Percentiles rank a stretch among this genome's conserved stretches.
phyloP scores from a whole-genome alignment of 768 basidiomycete species.

The Tephrocybe sp. region DNA sequence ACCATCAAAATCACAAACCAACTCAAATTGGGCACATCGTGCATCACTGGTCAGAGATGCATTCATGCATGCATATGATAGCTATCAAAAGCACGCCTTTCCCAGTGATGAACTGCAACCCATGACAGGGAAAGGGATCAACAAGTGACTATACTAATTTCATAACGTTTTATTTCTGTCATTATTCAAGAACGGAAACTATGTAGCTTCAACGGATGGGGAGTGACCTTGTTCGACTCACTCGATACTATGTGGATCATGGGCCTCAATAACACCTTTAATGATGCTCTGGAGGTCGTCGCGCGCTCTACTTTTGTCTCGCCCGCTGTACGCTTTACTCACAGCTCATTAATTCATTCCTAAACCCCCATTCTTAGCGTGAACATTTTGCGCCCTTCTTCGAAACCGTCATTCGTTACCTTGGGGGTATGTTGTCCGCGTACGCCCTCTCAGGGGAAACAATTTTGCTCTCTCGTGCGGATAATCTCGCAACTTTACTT shows the following conservation, averaged over 20 bases:
- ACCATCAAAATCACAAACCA: not conserved
- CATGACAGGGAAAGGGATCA: constrained; percentile 40
- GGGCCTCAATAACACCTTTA: constrained; percentile 65
- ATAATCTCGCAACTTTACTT: constrained; percentile 68
- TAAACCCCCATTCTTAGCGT: constrained; percentile 14
- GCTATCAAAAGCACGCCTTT: constrained; percentile 49
- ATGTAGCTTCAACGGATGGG: constrained; percentile 71
- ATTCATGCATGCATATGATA: constrained; percentile 59
- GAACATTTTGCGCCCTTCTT: constrained; percentile 52
- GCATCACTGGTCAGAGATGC: constrained; percentile 54
- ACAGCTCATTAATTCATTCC: not conserved
- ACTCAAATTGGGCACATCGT: constrained; percentile 43
- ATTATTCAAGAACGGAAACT: not conserved
- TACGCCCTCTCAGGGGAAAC: constrained; percentile 70
- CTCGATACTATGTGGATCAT: constrained; percentile 84
- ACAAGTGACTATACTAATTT: constrained; percentile 52
- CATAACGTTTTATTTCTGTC: too few relatives aligned
- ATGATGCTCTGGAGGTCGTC: constrained; percentile 52
- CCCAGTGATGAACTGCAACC: constrained; percentile 60
- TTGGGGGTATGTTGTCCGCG: constrained; percentile 80
- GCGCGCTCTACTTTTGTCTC: constrained; percentile 45
- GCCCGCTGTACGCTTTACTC: constrained; percentile 25
- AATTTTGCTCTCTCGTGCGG: constrained; percentile 61
- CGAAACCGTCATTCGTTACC: constrained; percentile 80
- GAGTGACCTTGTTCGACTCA: constrained; percentile 70